These are phyloP conservation scores for Candolleomyces efflorescens DNA, from an alignment of 768 basidiomycete genomes.

Conservation along the genomic window DNA sequence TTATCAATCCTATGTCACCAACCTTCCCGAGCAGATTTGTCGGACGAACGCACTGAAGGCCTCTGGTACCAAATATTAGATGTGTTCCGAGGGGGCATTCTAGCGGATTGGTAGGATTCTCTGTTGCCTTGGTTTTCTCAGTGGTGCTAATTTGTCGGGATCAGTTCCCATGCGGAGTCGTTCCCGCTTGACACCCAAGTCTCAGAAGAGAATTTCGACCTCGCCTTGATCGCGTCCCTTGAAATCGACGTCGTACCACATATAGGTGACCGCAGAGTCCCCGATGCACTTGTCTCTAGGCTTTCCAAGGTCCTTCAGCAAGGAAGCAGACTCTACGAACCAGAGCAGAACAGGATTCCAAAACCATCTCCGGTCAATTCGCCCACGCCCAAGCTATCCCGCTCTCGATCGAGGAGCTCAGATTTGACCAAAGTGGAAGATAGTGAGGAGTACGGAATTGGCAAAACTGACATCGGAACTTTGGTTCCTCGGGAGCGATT, in stretches of 20 bases:
- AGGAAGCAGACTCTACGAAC: conserved; percentile 63
- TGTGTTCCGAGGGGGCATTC: conserved; percentile 74
- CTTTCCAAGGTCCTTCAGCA: conserved; percentile 68
- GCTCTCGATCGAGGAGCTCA: conserved; percentile 6
- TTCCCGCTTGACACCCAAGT: conserved; percentile 64
- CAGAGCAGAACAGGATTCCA: conserved; percentile 12
- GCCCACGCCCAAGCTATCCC: not conserved
- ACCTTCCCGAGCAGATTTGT: conserved; percentile 38
- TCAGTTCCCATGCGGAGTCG: conserved; percentile 54
- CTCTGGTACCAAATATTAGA: conserved; percentile 86
- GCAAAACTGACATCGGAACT: conserved; percentile 55
- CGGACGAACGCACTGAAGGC: conserved; percentile 64
- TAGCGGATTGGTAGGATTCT: conserved; percentile 72
- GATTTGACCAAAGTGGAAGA: conserved; percentile 19
- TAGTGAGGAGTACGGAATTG: conserved; percentile 36
- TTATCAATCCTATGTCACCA: not conserved
- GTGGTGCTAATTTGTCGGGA: not conserved
- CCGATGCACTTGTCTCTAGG: conserved; percentile 64
- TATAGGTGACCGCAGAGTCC: conserved; percentile 62
- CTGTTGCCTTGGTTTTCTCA: not conserved
- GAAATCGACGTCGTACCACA: conserved; percentile 80
- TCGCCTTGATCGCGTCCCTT: conserved; percentile 70
- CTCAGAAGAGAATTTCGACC: conserved; percentile 81
- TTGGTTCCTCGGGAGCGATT: conserved; percentile 77
- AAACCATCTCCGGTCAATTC: conserved; percentile 11